These are phyloP conservation scores for Nectriaceae sp. DNA, from an alignment of 2,329 filamentous ascomycete genomes.

Conservation along the genomic window DNA sequence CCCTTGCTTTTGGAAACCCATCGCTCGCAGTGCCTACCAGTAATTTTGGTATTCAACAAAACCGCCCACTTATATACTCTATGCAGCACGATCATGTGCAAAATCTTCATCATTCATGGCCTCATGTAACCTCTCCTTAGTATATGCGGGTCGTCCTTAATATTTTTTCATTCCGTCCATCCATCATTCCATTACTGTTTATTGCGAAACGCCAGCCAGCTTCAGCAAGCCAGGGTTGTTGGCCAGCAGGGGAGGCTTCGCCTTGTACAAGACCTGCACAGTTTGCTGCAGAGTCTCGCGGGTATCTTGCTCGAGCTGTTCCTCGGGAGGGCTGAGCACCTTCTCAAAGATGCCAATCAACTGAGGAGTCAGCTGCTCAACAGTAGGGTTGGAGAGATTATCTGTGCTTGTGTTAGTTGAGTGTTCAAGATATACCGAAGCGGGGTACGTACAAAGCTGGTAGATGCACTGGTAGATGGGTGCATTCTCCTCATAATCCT, in stretches of 20 bases:
- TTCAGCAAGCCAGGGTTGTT: slow-evolving; percentile 34
- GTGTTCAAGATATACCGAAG: background rate
- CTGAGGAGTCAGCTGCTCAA: slow-evolving; percentile 69
- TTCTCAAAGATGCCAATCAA: slow-evolving; percentile 72
- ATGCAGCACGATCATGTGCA: slow-evolving; percentile 18
- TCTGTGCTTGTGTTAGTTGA: slow-evolving; percentile 42
- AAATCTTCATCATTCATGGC: slow-evolving; percentile 26
- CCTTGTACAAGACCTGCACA: slow-evolving; percentile 51
- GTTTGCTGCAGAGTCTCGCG: slow-evolving; percentile 66
- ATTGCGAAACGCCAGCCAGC: slow-evolving; percentile 29
- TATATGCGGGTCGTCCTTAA: slow-evolving; percentile 14
- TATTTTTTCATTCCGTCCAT: slow-evolving; percentile 3
- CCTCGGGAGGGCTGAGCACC: slow-evolving; percentile 70
- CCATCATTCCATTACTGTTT: slow-evolving; percentile 18
- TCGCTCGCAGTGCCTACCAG: slow-evolving; percentile 13
- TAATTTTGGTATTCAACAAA: slow-evolving; percentile 9
- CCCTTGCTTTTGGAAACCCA: slow-evolving; percentile 1
- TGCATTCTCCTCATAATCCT: slow-evolving; percentile 96
- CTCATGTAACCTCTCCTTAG: slow-evolving; percentile 17
- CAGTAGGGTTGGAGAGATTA: slow-evolving; percentile 66
- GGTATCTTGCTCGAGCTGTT: slow-evolving; percentile 74
- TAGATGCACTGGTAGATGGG: slow-evolving; percentile 90
- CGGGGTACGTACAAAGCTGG: slow-evolving; percentile 68
- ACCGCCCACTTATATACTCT: slow-evolving; percentile 24
- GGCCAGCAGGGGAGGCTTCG: slow-evolving; percentile 35